A percentile compares a stretch with the other conserved stretches of the same genome.
Evolutionary conservation across 768 basidiomycete species (phyloP).

Genomic region (Piloderma croceum): DNA sequence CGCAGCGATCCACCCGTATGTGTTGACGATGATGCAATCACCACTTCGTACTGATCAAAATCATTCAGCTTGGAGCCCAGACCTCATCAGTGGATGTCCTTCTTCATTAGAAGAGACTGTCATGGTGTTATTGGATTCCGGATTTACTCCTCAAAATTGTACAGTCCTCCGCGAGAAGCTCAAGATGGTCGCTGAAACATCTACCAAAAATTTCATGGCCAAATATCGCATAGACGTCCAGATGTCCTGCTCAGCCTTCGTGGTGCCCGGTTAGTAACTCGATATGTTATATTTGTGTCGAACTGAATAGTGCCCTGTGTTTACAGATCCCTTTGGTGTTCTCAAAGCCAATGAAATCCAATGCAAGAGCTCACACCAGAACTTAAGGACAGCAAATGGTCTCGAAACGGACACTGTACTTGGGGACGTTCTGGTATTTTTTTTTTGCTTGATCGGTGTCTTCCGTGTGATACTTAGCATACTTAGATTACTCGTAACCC

Average conservation of each 20-base stretch:
- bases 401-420: conserved; percentile 25
- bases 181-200: conserved; percentile 23
- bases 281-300: conserved; percentile 2
- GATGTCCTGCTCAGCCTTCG: conserved; percentile 33
- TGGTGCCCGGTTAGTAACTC: conserved; percentile 41
- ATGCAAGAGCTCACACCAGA: conserved; percentile 22
- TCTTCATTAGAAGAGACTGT: conserved; percentile 36
- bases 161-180: conserved; percentile 29
- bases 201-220: conserved; percentile 16
- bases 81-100: conserved; percentile 35
- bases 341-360: conserved; percentile 32
- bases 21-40: conserved; percentile 15
- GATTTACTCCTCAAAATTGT: conserved; percentile 28
- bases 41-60: conserved; percentile 10
- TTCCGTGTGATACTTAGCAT: neutral
- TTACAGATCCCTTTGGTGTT: conserved; percentile 30
- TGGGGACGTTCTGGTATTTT: conserved; percentile 34
- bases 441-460: neutral
- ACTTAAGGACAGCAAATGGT: conserved; percentile 20
- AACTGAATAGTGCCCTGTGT: neutral
- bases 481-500: conserved; percentile 36
- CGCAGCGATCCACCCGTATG: no score
- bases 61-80: conserved; percentile 38
- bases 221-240: conserved; percentile 24
- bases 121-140: conserved; percentile 31